Evolutionary conservation across 1,139 yeast species (phyloP).

Genomic region (Ogataea hybrid): DNA sequence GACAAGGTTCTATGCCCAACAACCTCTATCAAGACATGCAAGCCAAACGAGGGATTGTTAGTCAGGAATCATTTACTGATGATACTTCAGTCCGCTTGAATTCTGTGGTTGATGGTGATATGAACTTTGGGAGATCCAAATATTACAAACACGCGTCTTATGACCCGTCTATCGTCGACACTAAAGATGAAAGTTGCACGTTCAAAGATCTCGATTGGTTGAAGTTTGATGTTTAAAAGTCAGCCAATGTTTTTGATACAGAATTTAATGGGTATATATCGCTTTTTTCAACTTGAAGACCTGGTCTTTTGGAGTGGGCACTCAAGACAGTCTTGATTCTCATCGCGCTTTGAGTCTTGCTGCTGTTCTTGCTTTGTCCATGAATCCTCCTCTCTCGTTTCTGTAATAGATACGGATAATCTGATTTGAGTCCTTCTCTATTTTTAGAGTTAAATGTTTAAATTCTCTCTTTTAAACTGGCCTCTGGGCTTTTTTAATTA

Average conservation of each 20-base stretch:
- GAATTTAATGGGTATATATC: background rate
- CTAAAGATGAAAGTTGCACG: background rate
- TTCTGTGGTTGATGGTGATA: background rate
- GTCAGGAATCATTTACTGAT: background rate
- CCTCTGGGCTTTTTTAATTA: no score
- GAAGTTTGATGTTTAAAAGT: conserved; percentile 29
- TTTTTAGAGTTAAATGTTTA: no score
- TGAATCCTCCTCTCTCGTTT: no score
- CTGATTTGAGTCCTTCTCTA: no score
- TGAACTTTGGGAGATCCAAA: conserved; percentile 17
- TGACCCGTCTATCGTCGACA: background rate
- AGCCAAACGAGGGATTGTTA: conserved; percentile 4
- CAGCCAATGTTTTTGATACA: background rate
- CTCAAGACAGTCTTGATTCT: no score
- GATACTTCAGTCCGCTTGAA: background rate
- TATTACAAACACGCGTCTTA: conserved; percentile 3
- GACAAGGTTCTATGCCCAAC: conserved; percentile 2
- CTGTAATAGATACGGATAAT: no score
- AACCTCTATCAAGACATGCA: conserved; percentile 5
- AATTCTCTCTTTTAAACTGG: no score
- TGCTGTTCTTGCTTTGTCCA: no score
- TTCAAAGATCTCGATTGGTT: conserved; percentile 33
- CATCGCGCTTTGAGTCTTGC: no score
- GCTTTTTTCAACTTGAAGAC: background rate
- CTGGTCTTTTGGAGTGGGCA: no score